These are phyloP conservation scores for Phytophthora tentaculata DNA, from an alignment of 352 stramenopile species.

Conservation along the genomic window DNA sequence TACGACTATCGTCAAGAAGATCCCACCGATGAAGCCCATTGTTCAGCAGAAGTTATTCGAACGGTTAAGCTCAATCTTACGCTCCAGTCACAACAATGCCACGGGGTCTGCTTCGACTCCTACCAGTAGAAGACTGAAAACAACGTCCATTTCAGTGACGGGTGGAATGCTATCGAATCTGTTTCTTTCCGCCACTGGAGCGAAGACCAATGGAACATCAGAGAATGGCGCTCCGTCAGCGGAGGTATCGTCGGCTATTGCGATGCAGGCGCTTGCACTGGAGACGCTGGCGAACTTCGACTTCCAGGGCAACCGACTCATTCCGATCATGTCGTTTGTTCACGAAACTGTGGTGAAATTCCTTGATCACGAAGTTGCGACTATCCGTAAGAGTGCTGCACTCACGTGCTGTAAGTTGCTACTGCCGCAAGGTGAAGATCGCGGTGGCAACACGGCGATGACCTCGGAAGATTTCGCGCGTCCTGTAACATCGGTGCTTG, in stretches of 20 bases:
- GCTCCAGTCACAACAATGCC: conserved; percentile 55
- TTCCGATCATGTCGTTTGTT: conserved; percentile 90
- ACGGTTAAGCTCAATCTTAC: conserved; percentile 77
- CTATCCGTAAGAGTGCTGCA: conserved; percentile 86
- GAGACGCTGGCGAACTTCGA: conserved; percentile 89
- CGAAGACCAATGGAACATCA: conserved; percentile 51
- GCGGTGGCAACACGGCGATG: conserved; percentile 42
- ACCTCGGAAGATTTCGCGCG: conserved; percentile 77
- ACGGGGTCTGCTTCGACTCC: conserved; percentile 55
- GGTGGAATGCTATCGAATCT: conserved; percentile 78
- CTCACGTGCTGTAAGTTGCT: conserved; percentile 89
- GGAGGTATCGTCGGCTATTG: conserved; percentile 58
- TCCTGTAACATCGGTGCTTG: conserved; percentile 76
- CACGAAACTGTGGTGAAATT: conserved; percentile 90
- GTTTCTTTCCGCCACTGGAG: conserved; percentile 59
- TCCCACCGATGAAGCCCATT: conserved; percentile 72
- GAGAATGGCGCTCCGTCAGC: conserved; percentile 48
- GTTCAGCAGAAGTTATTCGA: conserved; percentile 89
- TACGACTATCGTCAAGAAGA: conserved; percentile 86
- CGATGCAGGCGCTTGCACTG: conserved; percentile 84
- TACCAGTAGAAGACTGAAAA: conserved; percentile 71
- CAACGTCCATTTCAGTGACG: conserved; percentile 74
- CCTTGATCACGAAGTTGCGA: conserved; percentile 84
- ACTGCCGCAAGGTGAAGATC: conserved; percentile 72
- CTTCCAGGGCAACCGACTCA: conserved; percentile 84